These are phyloP conservation scores for Coffea canephora DNA, from an alignment of 257 asterid genomes.

Conservation along the genomic window DNA sequence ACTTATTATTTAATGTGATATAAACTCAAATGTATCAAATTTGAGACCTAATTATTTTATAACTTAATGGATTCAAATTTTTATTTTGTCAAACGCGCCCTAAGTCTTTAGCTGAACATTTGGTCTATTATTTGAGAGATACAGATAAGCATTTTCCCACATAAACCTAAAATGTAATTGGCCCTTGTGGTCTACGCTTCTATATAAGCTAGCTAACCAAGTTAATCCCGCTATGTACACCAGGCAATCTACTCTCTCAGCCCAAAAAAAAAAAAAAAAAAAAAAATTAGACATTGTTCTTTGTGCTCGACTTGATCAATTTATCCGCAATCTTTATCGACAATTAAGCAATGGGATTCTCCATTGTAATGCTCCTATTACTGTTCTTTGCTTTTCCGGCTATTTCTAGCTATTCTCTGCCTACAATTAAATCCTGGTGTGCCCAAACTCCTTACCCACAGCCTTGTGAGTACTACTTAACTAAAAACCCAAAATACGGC, in stretches of 20 bases:
- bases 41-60: no score
- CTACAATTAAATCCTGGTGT: constrained; percentile 58
- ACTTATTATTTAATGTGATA: no score
- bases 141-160: background rate
- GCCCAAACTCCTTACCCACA: constrained; percentile 64
- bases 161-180: background rate
- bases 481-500: constrained; percentile 39
- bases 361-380: background rate
- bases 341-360: constrained; percentile 1
- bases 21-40: no score
- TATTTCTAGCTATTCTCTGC: constrained; percentile 24
- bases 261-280: no score
- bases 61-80: no score
- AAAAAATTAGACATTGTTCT: no score
- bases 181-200: no score
- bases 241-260: background rate
- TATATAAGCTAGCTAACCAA: background rate
- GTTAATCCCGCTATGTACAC: background rate
- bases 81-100: no score
- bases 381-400: constrained; percentile 23
- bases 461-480: constrained; percentile 57
- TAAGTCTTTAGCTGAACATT: background rate
- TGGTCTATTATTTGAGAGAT: background rate
- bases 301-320: background rate
- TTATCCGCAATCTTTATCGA: background rate